phyloP scores from a whole-genome alignment of 768 basidiomycete genomes.

The Podaxis pistillaris region DNA sequence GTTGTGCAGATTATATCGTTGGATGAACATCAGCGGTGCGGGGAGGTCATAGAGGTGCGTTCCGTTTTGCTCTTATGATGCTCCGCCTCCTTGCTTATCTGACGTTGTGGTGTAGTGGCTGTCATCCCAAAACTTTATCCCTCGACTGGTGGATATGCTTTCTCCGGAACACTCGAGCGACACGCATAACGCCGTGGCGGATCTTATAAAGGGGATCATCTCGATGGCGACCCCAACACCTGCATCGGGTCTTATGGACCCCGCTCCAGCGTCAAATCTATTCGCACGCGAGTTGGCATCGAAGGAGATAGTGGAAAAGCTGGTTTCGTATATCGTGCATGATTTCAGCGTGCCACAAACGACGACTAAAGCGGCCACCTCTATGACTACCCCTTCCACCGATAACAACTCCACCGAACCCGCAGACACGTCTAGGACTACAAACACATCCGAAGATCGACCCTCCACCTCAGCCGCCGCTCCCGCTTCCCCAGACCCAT shows the following conservation, averaged over 20 bases:
- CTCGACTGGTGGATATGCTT: conserved; percentile 75
- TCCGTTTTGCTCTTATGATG: conserved; percentile 23
- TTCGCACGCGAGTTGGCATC: conserved; percentile 88
- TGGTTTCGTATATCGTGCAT: conserved; percentile 75
- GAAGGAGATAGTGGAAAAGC: conserved; percentile 62
- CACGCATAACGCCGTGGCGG: conserved; percentile 83
- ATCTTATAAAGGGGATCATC: conserved; percentile 92
- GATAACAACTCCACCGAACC: neutral
- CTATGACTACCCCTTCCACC: neutral
- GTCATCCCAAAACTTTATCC: conserved; percentile 79
- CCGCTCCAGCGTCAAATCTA: conserved; percentile 76
- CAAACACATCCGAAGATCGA: neutral
- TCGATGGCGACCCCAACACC: conserved; percentile 90
- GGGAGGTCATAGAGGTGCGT: conserved; percentile 86
- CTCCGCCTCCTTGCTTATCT: conserved; percentile 9
- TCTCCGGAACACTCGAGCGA: conserved; percentile 74
- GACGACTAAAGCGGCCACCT: neutral
- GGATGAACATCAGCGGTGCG: conserved; percentile 79
- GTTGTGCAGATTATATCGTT: conserved; percentile 87
- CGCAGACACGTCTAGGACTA: neutral
- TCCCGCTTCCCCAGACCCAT: conserved; percentile 14
- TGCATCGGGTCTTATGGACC: conserved; percentile 67
- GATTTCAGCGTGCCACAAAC: conserved; percentile 43
- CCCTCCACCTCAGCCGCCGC: neutral
- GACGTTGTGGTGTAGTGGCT: conserved; percentile 63